These are phyloP conservation scores for Alternaria triticina DNA, from an alignment of 2,329 filamentous ascomycete genomes.

Conservation along the genomic window DNA sequence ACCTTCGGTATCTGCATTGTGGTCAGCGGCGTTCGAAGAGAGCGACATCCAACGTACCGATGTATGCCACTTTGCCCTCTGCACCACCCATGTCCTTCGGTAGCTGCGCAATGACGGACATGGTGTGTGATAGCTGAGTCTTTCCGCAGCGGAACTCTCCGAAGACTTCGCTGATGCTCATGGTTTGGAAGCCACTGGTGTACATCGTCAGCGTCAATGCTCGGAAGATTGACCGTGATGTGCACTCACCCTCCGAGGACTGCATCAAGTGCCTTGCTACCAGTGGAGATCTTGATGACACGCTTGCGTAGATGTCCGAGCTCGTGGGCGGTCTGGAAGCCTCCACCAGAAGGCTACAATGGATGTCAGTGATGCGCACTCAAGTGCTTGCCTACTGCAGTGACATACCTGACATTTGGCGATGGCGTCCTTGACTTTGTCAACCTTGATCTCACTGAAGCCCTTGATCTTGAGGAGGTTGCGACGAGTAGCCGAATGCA, in stretches of 20 bases:
- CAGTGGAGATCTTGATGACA: constrained; percentile 70
- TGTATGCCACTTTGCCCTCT: constrained; percentile 72
- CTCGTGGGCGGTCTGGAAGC: constrained; percentile 71
- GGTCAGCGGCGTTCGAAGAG: constrained; percentile 7
- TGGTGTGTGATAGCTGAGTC: constrained; percentile 72
- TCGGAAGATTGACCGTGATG: background rate
- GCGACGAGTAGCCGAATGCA: constrained; percentile 65
- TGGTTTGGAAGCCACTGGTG: constrained; percentile 70
- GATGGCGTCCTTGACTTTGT: constrained; percentile 73
- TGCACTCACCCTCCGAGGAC: constrained; percentile 65
- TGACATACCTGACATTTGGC: constrained; percentile 62
- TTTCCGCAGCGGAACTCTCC: constrained; percentile 71
- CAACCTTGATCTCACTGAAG: constrained; percentile 73
- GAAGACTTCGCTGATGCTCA: constrained; percentile 71
- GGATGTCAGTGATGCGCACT: constrained; percentile 11
- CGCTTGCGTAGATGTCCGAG: constrained; percentile 67
- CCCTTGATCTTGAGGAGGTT: constrained; percentile 71
- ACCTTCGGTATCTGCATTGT: constrained; percentile 41
- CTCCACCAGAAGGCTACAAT: constrained; percentile 61
- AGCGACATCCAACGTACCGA: constrained; percentile 52
- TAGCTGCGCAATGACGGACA: constrained; percentile 68
- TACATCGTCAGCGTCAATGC: constrained; percentile 11
- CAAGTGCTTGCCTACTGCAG: background rate
- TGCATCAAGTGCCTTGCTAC: constrained; percentile 71
- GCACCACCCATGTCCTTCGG: constrained; percentile 68